Base-by-base conservation (phyloP, 805 yeast genomes). In the Candida pseudoglaebosa region DNA sequence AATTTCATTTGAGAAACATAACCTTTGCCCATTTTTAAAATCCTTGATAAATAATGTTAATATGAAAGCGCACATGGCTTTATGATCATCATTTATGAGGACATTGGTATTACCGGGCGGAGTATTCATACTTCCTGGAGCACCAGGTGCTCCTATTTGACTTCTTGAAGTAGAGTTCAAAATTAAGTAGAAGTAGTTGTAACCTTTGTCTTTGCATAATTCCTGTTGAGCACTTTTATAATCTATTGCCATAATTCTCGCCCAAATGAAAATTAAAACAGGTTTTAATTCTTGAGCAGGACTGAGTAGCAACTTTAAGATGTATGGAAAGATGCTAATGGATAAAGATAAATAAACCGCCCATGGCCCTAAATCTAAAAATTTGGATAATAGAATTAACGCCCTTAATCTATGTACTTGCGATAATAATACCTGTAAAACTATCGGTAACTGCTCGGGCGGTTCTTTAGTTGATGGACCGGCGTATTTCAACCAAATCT, bases 221-320 rank as follows among this genome's bases (percentile, higher is more conserved):
- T 93, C 99, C 45, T 83, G 89, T 58, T 93, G 99, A 3, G 96
- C 87, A 52, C 84, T 83, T 47, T 78, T 76, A 57, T 84, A 83
- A 60, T 91, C 98, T 17, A 93, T 95, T 2, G 97, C 90, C 93
- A 93, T 88, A 16, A 93, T 88, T 48, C 98, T 73, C 0, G 98
- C 96, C 99, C 99, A 93, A 39, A 93, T 93, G 53, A 91, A 93
- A 1, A 93, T 93, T 41, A 93, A 64, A 3, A 91, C 95, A 0
- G 98, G 98, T 52, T 89, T 89, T 42, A 93, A 69, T 53, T 93
- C 98, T 19, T 87, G 95, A 0, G 98, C 96, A 0, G 98, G 98
- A 43, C 95, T 82, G 56, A 91, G 98, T 24, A 93, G 65, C 16
- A 93, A 71, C 51, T 90, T 88, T 39, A 91, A 67, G 22, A 93